A percentile compares a stretch with the other conserved stretches of the same genome.
phyloP scores from a whole-genome alignment of 768 basidiomycete species.

The Suillus variegatus region DNA sequence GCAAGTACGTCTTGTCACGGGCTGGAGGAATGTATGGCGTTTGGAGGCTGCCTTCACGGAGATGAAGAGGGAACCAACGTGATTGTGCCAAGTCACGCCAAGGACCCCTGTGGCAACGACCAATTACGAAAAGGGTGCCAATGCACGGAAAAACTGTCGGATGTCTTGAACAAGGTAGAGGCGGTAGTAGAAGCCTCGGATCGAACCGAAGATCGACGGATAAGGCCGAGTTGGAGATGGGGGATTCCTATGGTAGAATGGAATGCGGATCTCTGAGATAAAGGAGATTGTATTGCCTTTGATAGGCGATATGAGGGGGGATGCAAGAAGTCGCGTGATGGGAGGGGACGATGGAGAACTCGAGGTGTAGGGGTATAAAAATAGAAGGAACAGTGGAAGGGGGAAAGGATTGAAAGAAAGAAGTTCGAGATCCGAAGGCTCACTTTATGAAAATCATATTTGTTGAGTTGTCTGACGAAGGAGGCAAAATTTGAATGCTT shows the following conservation, averaged over 20 bases:
- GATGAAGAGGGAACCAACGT: not conserved
- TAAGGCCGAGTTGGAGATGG: not conserved
- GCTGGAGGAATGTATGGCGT: too few species aligned
- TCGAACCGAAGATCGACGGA: constrained; percentile 1
- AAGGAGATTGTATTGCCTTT: not conserved
- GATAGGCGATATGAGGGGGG: not conserved
- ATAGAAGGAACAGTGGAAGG: constrained; percentile 7
- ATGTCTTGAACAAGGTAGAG: too few species aligned
- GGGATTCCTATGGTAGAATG: not conserved
- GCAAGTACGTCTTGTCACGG: not conserved
- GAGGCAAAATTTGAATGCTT: constrained; percentile 94
- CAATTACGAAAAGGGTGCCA: not conserved
- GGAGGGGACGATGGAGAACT: not conserved
- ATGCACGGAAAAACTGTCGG: too few species aligned
- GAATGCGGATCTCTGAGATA: not conserved
- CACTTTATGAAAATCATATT: constrained; percentile 95
- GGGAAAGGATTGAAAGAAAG: constrained; percentile 14
- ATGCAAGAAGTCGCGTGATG: not conserved
- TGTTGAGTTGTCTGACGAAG: constrained; percentile 92
- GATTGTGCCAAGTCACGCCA: not conserved
- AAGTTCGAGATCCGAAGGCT: constrained; percentile 15
- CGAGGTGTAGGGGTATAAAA: not conserved
- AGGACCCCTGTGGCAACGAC: not conserved
- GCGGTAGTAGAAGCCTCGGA: not conserved
- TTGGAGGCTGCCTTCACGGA: not conserved